Evolutionary conservation across 495 filamentous ascomycete species (phyloP), one percentile per base, ranked within the genome.

Genomic region (Peziza echinospora): DNA sequence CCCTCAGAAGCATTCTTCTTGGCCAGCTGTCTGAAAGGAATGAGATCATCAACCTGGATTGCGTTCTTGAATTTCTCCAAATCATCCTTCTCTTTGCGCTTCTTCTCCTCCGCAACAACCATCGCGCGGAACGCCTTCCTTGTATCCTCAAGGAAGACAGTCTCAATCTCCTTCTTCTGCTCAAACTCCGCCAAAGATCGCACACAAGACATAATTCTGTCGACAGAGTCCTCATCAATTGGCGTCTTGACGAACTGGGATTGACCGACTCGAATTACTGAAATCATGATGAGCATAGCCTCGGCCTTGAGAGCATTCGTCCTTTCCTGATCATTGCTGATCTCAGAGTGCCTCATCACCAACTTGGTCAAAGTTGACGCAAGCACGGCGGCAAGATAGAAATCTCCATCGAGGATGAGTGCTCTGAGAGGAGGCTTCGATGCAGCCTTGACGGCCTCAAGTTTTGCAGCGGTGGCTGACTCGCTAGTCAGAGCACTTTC

Each of bases 241-340:
- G 84, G 82, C 5, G 82, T 80, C 65, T 94, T 94, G 57, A 92
- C 91, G 49, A 99, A 99, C 54, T 89, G 82, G 6, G 85, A 93
- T 64, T 99, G 91, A 10, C 91, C 91, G 49, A 92, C 91, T 50
- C 91, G 84, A 51, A 94, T 82, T 56, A 99, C 89, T 17, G 86
- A 93, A 52, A 96, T 93, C 85, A 97, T 93, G 60, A 96, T 96
- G 39, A 96, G 71, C 91, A 96, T 99, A 24, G 91, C 91, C 64
- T 99, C 91, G 3, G 89, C 89, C 21, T 83, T 79, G 3, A 99
- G 72, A 26, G 87, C 86, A 57, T 96, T 96, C 11, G 86, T 96
- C 17, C 91, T 80, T 24, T 82, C 80, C 22, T 66, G 63, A 53
- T 96, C 89, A 21, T 81, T 68, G 16, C 86, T 92, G 49, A 94